A percentile compares a stretch with the other conserved stretches of the same genome.
These are phyloP conservation scores for Magnolia kwangsiensis DNA, from an alignment of 164 flowering plant genomes.

Conservation along the genomic window DNA sequence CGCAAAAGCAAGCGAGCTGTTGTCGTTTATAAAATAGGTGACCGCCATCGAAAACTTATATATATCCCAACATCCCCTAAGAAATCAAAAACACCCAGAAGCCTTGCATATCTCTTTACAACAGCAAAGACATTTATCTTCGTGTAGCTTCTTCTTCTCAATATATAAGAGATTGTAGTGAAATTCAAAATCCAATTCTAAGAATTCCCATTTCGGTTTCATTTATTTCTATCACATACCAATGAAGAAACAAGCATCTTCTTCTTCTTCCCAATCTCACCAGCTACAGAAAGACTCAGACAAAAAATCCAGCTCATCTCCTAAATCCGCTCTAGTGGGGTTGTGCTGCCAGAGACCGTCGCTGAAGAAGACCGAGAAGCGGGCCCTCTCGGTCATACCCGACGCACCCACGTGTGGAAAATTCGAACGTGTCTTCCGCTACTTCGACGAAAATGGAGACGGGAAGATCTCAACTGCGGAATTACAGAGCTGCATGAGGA, in stretches of 20 bases:
- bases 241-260: background rate
- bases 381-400: background rate
- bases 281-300: background rate
- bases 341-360: background rate
- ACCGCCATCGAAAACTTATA: no score
- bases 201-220: background rate
- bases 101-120: no score
- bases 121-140: no score
- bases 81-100: no score
- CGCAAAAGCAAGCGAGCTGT: no score
- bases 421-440: constrained; percentile 21
- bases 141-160: no score
- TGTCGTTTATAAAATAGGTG: no score
- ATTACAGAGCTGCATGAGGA: constrained; percentile 16
- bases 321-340: constrained; percentile 2
- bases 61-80: no score
- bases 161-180: no score
- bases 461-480: constrained; percentile 30
- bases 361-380: background rate
- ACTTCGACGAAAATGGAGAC: constrained; percentile 29
- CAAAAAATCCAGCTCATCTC: background rate
- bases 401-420: background rate
- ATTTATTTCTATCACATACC: background rate
- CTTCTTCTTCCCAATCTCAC: background rate
- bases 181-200: no score